Evolutionary conservation across 2,329 filamentous ascomycete genomes (phyloP).

Genomic region (Xylariaceae sp.): DNA sequence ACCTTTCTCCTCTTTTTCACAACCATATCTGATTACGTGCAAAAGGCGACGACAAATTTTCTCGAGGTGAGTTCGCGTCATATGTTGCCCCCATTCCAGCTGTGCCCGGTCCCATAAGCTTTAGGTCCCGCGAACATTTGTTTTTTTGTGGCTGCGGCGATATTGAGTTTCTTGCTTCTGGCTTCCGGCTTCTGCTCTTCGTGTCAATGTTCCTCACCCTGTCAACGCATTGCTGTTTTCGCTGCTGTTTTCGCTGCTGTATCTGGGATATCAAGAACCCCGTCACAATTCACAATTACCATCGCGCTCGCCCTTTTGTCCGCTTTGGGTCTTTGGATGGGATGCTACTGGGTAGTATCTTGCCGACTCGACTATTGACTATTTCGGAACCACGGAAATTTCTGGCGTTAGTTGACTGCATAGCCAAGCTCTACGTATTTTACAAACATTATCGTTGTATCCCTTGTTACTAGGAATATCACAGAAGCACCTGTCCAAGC

Average conservation of each 20-base stretch:
- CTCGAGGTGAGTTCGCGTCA: slow-evolving; percentile 27
- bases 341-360: neutral
- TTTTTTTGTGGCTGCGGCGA: slow-evolving; percentile 19
- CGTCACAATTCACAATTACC: neutral
- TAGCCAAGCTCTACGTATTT: slow-evolving; percentile 10
- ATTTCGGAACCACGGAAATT: slow-evolving; percentile 5
- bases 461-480: slow-evolving; percentile 9
- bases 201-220: too few species aligned
- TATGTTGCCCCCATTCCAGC: slow-evolving; percentile 25
- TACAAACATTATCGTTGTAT: slow-evolving; percentile 14
- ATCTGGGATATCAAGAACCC: neutral
- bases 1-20: slow-evolving; percentile 1
- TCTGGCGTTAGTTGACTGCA: slow-evolving; percentile 9
- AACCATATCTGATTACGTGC: slow-evolving; percentile 1
- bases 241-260: neutral
- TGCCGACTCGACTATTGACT: neutral
- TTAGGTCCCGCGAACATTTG: slow-evolving; percentile 18
- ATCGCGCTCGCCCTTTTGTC: neutral
- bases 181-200: too few species aligned
- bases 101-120: slow-evolving; percentile 14
- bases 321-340: neutral
- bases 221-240: neutral
- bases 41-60: slow-evolving; percentile 9
- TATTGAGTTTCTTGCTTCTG: neutral
- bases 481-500: slow-evolving; percentile 1